Conservation (phyloP, 2,329 filamentous ascomycete genomes). For the Fusarium praegraminearum region DNA sequence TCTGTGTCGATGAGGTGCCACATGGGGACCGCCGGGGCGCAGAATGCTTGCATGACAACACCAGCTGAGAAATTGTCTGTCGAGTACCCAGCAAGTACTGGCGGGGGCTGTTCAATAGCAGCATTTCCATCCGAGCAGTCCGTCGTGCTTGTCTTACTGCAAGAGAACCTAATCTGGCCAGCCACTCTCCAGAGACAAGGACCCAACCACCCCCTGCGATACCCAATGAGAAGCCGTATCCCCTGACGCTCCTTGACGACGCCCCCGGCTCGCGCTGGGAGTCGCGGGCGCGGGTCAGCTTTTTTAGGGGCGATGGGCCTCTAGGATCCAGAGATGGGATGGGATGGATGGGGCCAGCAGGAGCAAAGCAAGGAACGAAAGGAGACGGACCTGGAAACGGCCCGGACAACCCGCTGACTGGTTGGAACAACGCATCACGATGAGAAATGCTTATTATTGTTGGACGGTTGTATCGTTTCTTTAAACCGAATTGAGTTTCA, state of each 20-base stretch:
- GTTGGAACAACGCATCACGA: conserved; percentile 29
- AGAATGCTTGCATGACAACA: conserved; percentile 12
- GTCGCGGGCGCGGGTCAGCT: conserved; percentile 36
- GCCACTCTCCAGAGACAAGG: conserved; percentile 32
- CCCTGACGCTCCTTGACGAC: conserved; percentile 26
- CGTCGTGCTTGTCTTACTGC: conserved; percentile 16
- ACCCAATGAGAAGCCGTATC: conserved; percentile 29
- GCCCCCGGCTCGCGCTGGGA: conserved; percentile 36
- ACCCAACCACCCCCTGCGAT: conserved; percentile 14
- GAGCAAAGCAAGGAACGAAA: conserved; percentile 40
- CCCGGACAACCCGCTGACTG: conserved; percentile 34
- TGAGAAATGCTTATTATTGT: conserved; percentile 21
- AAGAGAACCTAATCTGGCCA: conserved; percentile 32
- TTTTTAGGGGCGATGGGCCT: conserved; percentile 28
- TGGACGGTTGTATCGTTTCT: conserved; percentile 5
- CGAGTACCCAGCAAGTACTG: conserved; percentile 28
- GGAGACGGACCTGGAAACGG: conserved; percentile 36
- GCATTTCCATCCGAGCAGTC: conserved; percentile 32
- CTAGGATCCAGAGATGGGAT: conserved; percentile 25
- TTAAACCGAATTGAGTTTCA: conserved; percentile 29
- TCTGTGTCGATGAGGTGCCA: background rate
- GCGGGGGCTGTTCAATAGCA: conserved; percentile 7
- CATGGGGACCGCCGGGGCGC: background rate
- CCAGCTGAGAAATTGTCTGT: conserved; percentile 25
- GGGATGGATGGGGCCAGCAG: conserved; percentile 25